Base-by-base conservation (phyloP, 2,329 filamentous ascomycete species). In the Parastagonospora nodorum region DNA sequence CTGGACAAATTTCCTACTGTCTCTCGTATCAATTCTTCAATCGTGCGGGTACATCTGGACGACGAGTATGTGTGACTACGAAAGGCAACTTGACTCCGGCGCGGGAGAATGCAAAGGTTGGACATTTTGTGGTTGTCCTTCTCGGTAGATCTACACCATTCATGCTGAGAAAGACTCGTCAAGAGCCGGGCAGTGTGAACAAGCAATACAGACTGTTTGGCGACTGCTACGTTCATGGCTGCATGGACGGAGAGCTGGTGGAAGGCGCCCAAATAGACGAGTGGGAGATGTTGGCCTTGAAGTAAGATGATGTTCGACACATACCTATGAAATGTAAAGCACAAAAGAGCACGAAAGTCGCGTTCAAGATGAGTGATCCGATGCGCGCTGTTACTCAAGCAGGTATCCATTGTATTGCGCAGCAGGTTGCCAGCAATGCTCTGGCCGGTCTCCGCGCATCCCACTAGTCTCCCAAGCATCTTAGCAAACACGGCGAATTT, bases 231-330 rank as follows among this genome's bases (percentile, higher is more conserved):
- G 33, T 36, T 14, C 33, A 36, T 16, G 33, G 33, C 33, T 36
- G 33, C n/a, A 44, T 44, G 11, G 42, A 44, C 16, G 33, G n/a
- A 15, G 32, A 45, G 16, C n/a, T 45, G 12, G 12, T 45, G 8
- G 24, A 35, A 11, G 31, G 29, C 12, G 6, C 10, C 12, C 5
- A 33, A n/a, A 36, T 11, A 16, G n/a, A 36, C 10, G 16, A 33
- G 2, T 35, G 15, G 15, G 31, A 14, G 16, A 32, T 19, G 16
- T 15, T 44, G 32, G 12, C n/a, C 27, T 9, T 28, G 15, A 11
- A 29, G n/a, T 14, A 19, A 3, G 19, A 24, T 5, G 19, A 5
- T 24, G 19, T 5, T 24, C 19, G 19, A 24, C 3, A 24, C 19
- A 24, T 3, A 24, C 5, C 19, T 24, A 24, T 3, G 3, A 24